Conservation (phyloP, 1,284 basidiomycete genomes). For the Ustilago tritici region DNA sequence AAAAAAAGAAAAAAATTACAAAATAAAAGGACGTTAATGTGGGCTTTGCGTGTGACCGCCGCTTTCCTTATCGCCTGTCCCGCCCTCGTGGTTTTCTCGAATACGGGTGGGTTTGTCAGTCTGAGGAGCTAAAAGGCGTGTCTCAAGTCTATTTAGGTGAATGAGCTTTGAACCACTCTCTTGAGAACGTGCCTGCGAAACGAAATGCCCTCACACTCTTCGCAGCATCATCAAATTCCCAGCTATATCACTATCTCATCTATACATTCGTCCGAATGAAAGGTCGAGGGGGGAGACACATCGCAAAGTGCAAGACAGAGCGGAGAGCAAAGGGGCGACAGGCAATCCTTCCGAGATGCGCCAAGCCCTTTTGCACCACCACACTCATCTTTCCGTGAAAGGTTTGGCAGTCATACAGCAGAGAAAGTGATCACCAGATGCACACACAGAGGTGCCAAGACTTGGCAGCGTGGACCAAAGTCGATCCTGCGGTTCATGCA, state of each 20-base stretch:
- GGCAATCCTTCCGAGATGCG: background rate
- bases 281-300: background rate
- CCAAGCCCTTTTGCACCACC: slow-evolving; percentile 5
- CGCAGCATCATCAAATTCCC: too few species aligned
- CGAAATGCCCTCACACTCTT: too few species aligned
- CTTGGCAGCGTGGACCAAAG: background rate
- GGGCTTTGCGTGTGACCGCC: slow-evolving; percentile 11
- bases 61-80: slow-evolving; percentile 21
- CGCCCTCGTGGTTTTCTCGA: slow-evolving; percentile 31
- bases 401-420: background rate
- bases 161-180: background rate
- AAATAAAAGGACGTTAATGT: background rate
- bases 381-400: slow-evolving; percentile 1
- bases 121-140: background rate
- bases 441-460: background rate
- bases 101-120: background rate
- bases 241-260: too few species aligned
- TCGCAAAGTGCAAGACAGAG: background rate
- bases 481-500: background rate
- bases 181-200: slow-evolving; percentile 11
- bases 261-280: background rate
- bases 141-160: background rate
- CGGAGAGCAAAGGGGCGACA: background rate
- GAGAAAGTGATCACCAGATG: background rate
- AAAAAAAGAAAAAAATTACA: too few species aligned